phyloP scores from a whole-genome alignment of 805 yeast species.

The Suhomyces canberraensis region DNA sequence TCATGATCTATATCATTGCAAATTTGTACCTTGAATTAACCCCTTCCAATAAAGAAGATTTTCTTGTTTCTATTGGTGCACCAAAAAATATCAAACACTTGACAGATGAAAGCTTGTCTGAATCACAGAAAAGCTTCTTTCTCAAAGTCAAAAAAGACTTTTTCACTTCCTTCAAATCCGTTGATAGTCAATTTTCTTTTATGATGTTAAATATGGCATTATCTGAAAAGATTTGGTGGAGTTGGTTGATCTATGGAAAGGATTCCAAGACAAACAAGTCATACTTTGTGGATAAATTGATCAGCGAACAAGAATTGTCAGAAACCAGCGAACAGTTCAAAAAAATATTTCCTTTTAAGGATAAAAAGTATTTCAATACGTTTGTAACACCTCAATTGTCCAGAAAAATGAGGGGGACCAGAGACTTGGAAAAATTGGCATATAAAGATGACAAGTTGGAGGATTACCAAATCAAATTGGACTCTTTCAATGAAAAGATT shows the following conservation, averaged over 20 bases:
- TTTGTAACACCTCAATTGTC: conserved; percentile 44
- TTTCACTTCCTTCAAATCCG: conserved; percentile 15
- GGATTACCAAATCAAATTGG: conserved; percentile 8
- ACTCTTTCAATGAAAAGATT: conserved; percentile 10
- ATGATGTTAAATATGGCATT: conserved; percentile 24
- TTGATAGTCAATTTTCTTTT: conserved; percentile 26
- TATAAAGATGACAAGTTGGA: conserved; percentile 5
- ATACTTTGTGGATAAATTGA: conserved; percentile 20
- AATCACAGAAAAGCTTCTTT: conserved; percentile 18
- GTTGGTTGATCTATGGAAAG: conserved; percentile 38
- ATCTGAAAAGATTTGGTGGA: conserved; percentile 38
- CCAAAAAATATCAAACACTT: conserved; percentile 34
- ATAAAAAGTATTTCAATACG: conserved; percentile 36
- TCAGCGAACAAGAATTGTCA: conserved; percentile 21
- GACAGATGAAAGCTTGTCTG: conserved; percentile 30
- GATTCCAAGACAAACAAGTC: conserved; percentile 29
- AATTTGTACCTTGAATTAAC: conserved; percentile 29
- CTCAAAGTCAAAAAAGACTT: conserved; percentile 27
- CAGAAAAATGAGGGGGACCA: conserved; percentile 33
- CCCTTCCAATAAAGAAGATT: conserved; percentile 17
- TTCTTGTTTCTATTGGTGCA: conserved; percentile 21
- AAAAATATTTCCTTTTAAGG: conserved; percentile 24
- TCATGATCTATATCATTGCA: conserved; percentile 31
- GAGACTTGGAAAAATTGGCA: conserved; percentile 26
- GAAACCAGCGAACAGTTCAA: conserved; percentile 16